Evolutionary conservation across 441 rosid genomes (phyloP), one percentile per base, ranked within the genome.

Genomic region (Eutrema salsugineum): DNA sequence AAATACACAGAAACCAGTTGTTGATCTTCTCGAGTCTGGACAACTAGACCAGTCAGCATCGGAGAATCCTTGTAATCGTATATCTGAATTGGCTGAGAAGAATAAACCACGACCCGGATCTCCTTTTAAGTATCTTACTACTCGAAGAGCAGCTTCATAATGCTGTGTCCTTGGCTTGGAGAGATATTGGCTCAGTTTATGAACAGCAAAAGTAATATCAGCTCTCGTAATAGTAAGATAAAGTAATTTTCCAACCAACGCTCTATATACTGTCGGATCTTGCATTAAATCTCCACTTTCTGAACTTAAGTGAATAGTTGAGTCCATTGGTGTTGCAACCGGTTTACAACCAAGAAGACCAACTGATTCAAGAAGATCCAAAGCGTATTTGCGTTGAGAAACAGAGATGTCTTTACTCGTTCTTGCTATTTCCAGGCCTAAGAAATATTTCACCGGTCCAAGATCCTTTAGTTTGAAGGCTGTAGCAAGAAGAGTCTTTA

Each of bases 271-370:
- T 5, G 17, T 42, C 3, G 17, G 47, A 42, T 14, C 47, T 10
- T 14, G 8, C 0, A 40, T 1, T n/a, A 1, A 8, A 4, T 14
- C 17, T 2, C 17, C 47, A 42, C 2, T 1, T 1, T 42, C 47
- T 2, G 14, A 1, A 4, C 0, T 5, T 0, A 42, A 7, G 2
- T n/a, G 47, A 4, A 1, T 1, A 14, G n/a, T 1, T 0, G 47
- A n/a, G n/a, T 42, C 47, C 17, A 42, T 14, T 0, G 17, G 32
- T 0, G 32, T 28, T 2, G 32, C 6, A 0, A 28, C 32, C 4
- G 32, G 32, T 28, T 28, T 28, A 2, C 32, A 28, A 2, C 32
- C 32, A 28, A 28, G 32, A 28, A 2, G 4, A 3, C 32, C 32
- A 28, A 28, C 4, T 0, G 4, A 2, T 1, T 28, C 32, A 4